A percentile compares a stretch with the other conserved stretches of the same genome.
phyloP scores from a whole-genome alignment of 2,329 filamentous ascomycete species.

The Chalara sp. region DNA sequence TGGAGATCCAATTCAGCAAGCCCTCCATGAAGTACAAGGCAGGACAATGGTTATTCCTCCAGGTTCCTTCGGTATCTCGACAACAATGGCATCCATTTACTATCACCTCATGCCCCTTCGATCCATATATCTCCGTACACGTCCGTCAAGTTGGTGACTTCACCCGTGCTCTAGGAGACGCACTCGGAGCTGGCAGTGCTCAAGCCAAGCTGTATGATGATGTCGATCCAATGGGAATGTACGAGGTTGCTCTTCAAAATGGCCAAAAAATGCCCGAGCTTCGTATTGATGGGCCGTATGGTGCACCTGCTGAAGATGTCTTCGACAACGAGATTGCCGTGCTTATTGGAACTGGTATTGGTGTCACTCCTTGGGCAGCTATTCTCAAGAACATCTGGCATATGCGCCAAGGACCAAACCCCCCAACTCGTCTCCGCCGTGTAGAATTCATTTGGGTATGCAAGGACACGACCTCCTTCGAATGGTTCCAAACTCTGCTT shows the following conservation, averaged over 20 bases:
- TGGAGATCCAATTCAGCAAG: slow-evolving; percentile 96
- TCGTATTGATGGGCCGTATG: slow-evolving; percentile 91
- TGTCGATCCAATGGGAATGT: slow-evolving; percentile 92
- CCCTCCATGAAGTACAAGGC: slow-evolving; percentile 97
- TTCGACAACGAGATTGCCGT: slow-evolving; percentile 89
- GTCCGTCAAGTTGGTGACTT: slow-evolving; percentile 96
- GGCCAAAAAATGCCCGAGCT: slow-evolving; percentile 87
- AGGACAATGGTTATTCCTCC: slow-evolving; percentile 95
- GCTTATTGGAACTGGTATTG: slow-evolving; percentile 79
- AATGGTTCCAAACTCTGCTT: slow-evolving; percentile 96
- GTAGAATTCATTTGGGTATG: slow-evolving; percentile 99
- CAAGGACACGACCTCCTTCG: slow-evolving; percentile 90
- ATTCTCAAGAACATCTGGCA: slow-evolving; percentile 99
- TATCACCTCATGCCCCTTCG: slow-evolving; percentile 95
- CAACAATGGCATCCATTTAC: slow-evolving; percentile 99
- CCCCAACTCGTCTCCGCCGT: slow-evolving; percentile 79
- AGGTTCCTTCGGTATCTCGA: slow-evolving; percentile 79
- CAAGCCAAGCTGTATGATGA: slow-evolving; percentile 87
- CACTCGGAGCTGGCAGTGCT: slow-evolving; percentile 81
- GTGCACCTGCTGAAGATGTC: slow-evolving; percentile 93
- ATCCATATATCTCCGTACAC: slow-evolving; percentile 90
- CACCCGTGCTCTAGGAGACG: slow-evolving; percentile 86
- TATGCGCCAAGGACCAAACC: slow-evolving; percentile 81
- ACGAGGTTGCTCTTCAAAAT: slow-evolving; percentile 91
- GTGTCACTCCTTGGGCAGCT: slow-evolving; percentile 79